Evolutionary conservation across 2,329 filamentous ascomycete species (phyloP).

Genomic region (Rutstroemia sp.): DNA sequence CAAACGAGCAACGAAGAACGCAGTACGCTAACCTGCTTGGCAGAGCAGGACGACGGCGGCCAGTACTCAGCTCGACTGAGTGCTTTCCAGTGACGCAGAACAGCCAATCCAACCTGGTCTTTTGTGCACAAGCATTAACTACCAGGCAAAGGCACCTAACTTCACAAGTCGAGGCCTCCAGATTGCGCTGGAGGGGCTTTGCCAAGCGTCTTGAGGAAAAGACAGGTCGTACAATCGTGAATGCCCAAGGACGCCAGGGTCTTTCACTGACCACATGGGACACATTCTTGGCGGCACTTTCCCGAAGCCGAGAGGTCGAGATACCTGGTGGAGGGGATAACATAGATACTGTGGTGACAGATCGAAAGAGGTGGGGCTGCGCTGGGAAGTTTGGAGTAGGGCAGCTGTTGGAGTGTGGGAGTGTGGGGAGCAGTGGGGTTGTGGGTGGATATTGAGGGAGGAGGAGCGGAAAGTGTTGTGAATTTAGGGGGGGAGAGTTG

Average conservation of each 20-base stretch:
- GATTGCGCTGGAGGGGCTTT: no score
- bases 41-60: no score
- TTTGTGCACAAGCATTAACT: no score
- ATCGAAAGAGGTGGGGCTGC: not conserved
- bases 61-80: no score
- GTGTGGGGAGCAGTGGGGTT: not conserved
- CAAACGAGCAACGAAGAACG: no score
- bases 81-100: no score
- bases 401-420: not conserved
- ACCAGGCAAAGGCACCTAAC: no score
- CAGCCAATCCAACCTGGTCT: no score
- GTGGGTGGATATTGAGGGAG: not conserved
- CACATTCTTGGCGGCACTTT: slow-evolving; percentile 21
- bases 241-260: slow-evolving; percentile 15
- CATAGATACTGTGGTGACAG: not conserved
- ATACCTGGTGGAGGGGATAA: slow-evolving; percentile 13
- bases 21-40: no score
- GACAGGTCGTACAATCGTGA: no score
- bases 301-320: slow-evolving; percentile 19
- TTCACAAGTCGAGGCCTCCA: no score
- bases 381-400: not conserved
- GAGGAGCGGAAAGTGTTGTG: not conserved
- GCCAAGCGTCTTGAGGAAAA: no score
- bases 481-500: not conserved
- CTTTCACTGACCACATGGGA: slow-evolving; percentile 25